A percentile compares a stretch with the other conserved stretches of the same genome.
phyloP scores from a whole-genome alignment of 257 asterid genomes.

The Scutellaria baicalensis region DNA sequence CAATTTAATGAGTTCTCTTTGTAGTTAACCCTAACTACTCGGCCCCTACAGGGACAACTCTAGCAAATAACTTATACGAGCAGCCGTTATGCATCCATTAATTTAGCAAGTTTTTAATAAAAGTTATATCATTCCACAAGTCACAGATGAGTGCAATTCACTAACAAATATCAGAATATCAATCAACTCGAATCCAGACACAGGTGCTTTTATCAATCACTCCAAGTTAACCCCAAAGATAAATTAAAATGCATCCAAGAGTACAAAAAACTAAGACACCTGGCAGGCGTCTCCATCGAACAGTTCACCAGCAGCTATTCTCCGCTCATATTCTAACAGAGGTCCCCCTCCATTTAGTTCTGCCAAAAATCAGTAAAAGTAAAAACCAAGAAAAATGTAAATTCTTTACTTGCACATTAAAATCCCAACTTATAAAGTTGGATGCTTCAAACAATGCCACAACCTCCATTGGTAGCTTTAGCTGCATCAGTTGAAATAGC shows the following conservation, averaged over 20 bases:
- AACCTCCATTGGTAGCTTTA: slow-evolving; percentile 53
- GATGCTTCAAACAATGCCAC: background rate
- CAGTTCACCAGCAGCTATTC: slow-evolving; percentile 79
- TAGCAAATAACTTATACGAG: background rate
- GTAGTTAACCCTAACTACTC: background rate
- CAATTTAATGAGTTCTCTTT: background rate
- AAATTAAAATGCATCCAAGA: background rate
- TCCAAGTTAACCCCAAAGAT: background rate
- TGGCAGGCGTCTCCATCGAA: slow-evolving; percentile 85
- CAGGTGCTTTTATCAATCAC: background rate
- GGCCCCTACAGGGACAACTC: background rate
- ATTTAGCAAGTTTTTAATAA: background rate
- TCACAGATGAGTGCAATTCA: background rate
- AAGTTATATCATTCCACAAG: background rate
- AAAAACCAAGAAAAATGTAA: slow-evolving; percentile 12
- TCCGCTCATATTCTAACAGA: slow-evolving; percentile 70
- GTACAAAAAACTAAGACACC: slow-evolving; percentile 26
- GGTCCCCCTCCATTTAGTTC: slow-evolving; percentile 67
- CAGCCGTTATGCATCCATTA: background rate
- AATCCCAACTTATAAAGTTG: background rate
- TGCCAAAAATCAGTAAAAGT: slow-evolving; percentile 20
- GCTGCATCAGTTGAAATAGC: slow-evolving; percentile 46
- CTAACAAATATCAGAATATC: background rate
- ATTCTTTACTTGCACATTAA: background rate
- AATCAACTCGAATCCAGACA: background rate